Conservation (phyloP, 176 grass and related monocot genomes). For the Avena insularis region DNA sequence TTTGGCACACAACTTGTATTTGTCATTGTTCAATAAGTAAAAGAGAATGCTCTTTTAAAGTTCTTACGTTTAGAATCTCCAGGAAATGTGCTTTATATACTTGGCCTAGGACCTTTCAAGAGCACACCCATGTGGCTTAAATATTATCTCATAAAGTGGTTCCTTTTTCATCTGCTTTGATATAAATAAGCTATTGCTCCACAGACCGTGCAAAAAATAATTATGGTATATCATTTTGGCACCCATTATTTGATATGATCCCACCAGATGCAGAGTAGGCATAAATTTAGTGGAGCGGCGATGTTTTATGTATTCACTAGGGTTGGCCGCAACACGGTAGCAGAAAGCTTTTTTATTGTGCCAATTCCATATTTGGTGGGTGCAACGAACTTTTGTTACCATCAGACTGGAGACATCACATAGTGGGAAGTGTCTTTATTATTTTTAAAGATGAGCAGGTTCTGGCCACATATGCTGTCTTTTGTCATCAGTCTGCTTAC, state of each 20-base stretch:
- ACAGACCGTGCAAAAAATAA: not conserved
- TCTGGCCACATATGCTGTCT: constrained; percentile 29
- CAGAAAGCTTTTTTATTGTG: constrained; percentile 14
- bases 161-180: constrained; percentile 27
- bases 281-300: constrained; percentile 26
- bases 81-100: constrained; percentile 33
- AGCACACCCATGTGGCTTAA: constrained; percentile 34
- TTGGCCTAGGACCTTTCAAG: constrained; percentile 34
- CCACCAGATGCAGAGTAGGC: constrained; percentile 32
- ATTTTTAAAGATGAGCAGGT: constrained; percentile 7
- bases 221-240: constrained; percentile 17
- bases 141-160: constrained; percentile 36
- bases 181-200: constrained; percentile 6
- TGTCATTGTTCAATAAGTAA: constrained; percentile 20
- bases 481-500: not conserved
- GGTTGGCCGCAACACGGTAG: constrained; percentile 10
- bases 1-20: constrained; percentile 15
- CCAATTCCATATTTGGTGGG: constrained; percentile 9
- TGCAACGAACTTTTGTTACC: constrained; percentile 26
- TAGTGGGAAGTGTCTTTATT: constrained; percentile 33
- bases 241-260: constrained; percentile 42
- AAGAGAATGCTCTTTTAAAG: constrained; percentile 18
- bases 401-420: constrained; percentile 39
- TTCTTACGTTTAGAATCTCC: constrained; percentile 49
- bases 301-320: constrained; percentile 23